A percentile compares a stretch with the other conserved stretches of the same genome.
Conservation (phyloP, 257 asterid genomes). For the Solanum rostratum region DNA sequence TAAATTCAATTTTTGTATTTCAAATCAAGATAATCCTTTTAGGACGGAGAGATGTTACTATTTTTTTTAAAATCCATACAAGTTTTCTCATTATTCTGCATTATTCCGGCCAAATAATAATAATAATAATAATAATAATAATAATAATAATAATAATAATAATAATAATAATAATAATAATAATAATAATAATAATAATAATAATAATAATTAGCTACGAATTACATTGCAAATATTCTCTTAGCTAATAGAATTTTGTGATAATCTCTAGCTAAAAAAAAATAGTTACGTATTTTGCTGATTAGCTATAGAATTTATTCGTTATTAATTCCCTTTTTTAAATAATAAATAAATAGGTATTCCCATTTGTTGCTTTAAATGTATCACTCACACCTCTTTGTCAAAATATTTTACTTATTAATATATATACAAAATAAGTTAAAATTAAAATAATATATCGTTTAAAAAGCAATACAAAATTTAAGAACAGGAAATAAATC, state of each 20-base stretch:
- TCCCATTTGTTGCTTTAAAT: neutral
- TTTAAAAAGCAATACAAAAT: neutral
- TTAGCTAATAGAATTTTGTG: neutral
- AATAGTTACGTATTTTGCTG: too few relatives aligned
- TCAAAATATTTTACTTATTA: neutral
- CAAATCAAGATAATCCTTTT: neutral
- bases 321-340: fast-evolving
- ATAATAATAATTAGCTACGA: neutral
- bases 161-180: too few relatives aligned
- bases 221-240: neutral
- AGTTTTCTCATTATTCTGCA: neutral
- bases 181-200: too few relatives aligned
- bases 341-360: neutral
- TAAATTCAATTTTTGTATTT: neutral
- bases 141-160: too few relatives aligned
- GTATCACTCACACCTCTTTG: neutral
- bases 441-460: neutral
- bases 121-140: too few relatives aligned
- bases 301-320: neutral
- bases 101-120: neutral
- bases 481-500: neutral
- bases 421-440: neutral
- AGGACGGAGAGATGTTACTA: too few relatives aligned
- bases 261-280: neutral
- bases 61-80: neutral